Evolutionary conservation across 2,329 filamentous ascomycete species (phyloP), one percentile per base, ranked within the genome.

Genomic region (Leptoxyphium fumago): DNA sequence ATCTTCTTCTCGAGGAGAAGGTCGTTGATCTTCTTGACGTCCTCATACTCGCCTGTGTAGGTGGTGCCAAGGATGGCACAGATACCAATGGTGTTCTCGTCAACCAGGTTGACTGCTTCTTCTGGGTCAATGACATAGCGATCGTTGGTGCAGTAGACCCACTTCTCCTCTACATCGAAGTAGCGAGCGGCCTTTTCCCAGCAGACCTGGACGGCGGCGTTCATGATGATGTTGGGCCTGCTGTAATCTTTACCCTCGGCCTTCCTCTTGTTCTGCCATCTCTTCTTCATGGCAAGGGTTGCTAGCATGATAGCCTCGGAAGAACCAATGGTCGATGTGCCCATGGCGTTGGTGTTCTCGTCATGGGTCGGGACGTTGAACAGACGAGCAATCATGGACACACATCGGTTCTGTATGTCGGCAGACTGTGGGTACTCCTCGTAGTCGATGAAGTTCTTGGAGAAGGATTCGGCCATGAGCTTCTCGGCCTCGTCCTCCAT

Each of bases 401-500:
- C 84, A 58, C 87, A 94, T 54, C 89, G 83, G 71, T 89, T 94
- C 66, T 95, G 88, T 47, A 71, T 71, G 44, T 72, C 69, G 34
- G 69, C 68, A 39, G 61, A 64, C 42, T 69, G 67, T 8, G 68
- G 67, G 53, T 72, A 72, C 47, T 71, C 68, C 51, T 71, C 67
- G 50, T 69, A 69, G 49, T 63, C 64, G 53, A 71, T 71, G 59
- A 95, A 95, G 73, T 96, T 96, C 66, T 94, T 95, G 62, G 84
- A 78, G 62, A 95, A 86, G 43, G 83, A 78, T 51, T 95, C 86
- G 51, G 80, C 70, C 89, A 96, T 96, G 65, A 95, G 83, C 66
- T 93, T 87, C 68, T 95, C 88, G 15, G 82, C 88, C 64, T 95
- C 89, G 39, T 94, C 84, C 69, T 95, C 88, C 87, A 94, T 95